Conservation (phyloP, 1,139 yeast genomes). For the Arxiozyma heterogenica region DNA sequence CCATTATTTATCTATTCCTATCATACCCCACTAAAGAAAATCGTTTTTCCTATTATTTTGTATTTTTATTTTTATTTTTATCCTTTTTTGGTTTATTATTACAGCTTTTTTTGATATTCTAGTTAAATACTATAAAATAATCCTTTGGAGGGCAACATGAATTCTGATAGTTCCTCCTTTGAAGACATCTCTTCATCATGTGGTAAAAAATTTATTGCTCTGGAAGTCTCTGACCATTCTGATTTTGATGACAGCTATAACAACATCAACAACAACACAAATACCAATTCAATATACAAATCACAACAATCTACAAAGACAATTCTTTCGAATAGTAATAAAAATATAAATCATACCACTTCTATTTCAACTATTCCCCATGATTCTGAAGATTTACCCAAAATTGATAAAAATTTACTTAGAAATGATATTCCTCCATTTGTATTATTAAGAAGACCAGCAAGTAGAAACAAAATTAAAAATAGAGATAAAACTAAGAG, state of each 20-base stretch:
- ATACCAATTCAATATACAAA: not conserved
- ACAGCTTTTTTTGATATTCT: too few relatives aligned
- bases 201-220: conserved; percentile 25
- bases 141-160: conserved; percentile 3
- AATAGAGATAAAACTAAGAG: not conserved
- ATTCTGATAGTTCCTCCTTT: conserved; percentile 13
- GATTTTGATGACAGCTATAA: conserved; percentile 10
- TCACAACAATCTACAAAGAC: not conserved
- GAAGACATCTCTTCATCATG: conserved; percentile 17
- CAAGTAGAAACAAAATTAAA: not conserved
- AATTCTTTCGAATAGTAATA: not conserved
- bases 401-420: not conserved
- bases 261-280: not conserved
- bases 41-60: too few relatives aligned
- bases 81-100: too few relatives aligned
- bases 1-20: too few relatives aligned
- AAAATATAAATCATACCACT: not conserved
- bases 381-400: conserved; percentile 9
- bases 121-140: too few relatives aligned
- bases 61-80: too few relatives aligned
- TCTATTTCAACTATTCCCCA: not conserved
- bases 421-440: not conserved
- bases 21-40: too few relatives aligned
- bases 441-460: not conserved
- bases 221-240: conserved; percentile 28